Percentiles rank a stretch among this genome's conserved stretches.
These are phyloP conservation scores for Aspergillus sp. DNA, from an alignment of 2,329 filamentous ascomycete genomes.

Conservation along the genomic window DNA sequence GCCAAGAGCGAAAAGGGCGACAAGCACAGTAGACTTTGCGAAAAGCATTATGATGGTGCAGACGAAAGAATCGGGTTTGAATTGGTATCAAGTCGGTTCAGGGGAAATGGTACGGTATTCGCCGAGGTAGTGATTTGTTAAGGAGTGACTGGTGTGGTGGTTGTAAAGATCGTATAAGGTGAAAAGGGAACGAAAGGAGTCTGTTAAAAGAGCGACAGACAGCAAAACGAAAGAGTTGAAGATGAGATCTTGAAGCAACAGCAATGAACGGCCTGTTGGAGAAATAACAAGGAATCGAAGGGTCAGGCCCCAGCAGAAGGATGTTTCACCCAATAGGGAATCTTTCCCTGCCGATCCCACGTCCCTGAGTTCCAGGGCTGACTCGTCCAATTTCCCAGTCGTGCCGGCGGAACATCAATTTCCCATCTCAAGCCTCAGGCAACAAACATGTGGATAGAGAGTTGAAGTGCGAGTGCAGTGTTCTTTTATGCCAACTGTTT, in stretches of 20 bases:
- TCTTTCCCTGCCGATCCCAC: conserved; percentile 12
- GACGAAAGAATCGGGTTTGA: background rate
- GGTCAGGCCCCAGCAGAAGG: conserved; percentile 5
- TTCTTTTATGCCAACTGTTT: no score
- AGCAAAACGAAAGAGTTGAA: conserved; percentile 15
- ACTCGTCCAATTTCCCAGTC: background rate
- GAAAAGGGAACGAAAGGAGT: conserved; percentile 10
- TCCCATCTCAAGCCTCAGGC: background rate
- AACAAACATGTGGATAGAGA: background rate
- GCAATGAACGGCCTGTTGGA: background rate
- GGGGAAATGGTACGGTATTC: conserved; percentile 9
- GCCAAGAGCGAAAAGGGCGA: conserved; percentile 47
- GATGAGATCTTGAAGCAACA: conserved; percentile 4
- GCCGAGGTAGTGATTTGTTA: conserved; percentile 3
- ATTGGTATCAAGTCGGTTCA: conserved; percentile 2
- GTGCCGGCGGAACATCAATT: background rate
- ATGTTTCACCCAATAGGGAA: conserved; percentile 12
- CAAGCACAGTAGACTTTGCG: conserved; percentile 42
- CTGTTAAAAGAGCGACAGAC: conserved; percentile 21
- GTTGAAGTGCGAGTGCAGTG: no score
- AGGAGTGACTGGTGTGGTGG: conserved; percentile 13
- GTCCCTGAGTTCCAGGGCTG: background rate
- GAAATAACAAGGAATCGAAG: conserved; percentile 17
- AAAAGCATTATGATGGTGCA: conserved; percentile 43
- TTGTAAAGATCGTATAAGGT: conserved; percentile 4